phyloP scores from a whole-genome alignment of 495 filamentous ascomycete species.

The Penicillium samsonianum region DNA sequence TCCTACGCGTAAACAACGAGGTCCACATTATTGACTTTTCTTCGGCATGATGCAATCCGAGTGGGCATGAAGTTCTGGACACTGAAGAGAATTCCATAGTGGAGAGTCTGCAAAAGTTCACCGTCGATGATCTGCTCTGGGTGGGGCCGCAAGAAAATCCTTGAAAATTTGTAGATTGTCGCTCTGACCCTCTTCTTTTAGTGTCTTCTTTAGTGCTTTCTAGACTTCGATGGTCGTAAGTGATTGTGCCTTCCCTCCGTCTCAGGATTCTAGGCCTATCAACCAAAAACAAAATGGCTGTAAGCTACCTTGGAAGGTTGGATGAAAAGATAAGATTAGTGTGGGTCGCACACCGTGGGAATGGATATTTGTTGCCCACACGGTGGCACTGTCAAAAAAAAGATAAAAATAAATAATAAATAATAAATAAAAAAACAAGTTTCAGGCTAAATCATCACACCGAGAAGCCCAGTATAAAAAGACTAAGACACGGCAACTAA shows the following conservation, averaged over 20 bases:
- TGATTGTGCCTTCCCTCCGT: too few species aligned
- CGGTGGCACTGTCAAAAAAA: background rate
- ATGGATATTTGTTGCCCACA: background rate
- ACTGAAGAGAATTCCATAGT: slow-evolving; percentile 15
- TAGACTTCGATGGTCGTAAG: background rate
- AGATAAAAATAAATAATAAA: too few species aligned
- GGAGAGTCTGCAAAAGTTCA: slow-evolving; percentile 19
- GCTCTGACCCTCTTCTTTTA: background rate
- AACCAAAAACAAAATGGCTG: background rate
- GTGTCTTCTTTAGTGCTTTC: too few species aligned
- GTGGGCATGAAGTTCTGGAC: slow-evolving; percentile 20
- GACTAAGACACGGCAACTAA: slow-evolving; percentile 7
- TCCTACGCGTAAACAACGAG: slow-evolving; percentile 1
- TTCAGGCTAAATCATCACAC: slow-evolving; percentile 7
- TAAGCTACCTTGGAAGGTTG: background rate
- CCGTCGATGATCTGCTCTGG: slow-evolving; percentile 23
- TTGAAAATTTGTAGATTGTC: slow-evolving; percentile 10
- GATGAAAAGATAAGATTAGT: slow-evolving; percentile 1
- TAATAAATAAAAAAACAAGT: background rate
- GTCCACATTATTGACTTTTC: slow-evolving; percentile 8
- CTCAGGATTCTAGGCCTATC: background rate
- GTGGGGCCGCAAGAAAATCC: slow-evolving; percentile 24
- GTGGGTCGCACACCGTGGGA: background rate
- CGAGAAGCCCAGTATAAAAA: slow-evolving; percentile 14
- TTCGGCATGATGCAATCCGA: slow-evolving; percentile 19